Evolutionary conservation across 257 asterid species (phyloP), one percentile per base, ranked within the genome.

Genomic region (Mitragyna speciosa): DNA sequence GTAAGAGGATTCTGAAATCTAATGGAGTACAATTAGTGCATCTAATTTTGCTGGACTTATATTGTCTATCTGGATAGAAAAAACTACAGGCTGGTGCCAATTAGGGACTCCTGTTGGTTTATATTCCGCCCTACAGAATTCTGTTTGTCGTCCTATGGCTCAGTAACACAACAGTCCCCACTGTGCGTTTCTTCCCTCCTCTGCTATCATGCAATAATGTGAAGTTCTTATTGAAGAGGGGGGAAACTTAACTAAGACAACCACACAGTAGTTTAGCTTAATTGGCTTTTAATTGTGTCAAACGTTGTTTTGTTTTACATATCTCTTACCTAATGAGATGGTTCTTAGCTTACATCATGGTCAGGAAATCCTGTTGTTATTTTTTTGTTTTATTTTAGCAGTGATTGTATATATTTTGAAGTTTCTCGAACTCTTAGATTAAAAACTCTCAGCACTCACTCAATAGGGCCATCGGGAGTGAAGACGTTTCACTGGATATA

Each of bases 401-500:
- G 31, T 47, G 24, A 14, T 16, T 6, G 59, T 15, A 12, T 12
- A 12, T 12, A 52, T 17, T 17, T 52, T 12, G 4, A 11, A 24
- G 22, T 48, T 67, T 58, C 51, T 59, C 51, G 39, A 79, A 12
- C 31, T 67, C 45, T 61, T 48, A 2, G 19, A 61, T 30, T 73
- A 45, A 33, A 0, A 72, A 61, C 31, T 49, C 59, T 65, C 0
- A 63, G 8, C 92, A 91, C 66, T 36, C 39, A 36, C 39, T 73
- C 5, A 70, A 12, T 92, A 95, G 98, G 92, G 76, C 87, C 56
- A 87, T 92, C 39, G 90, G 96, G 31, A 78, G 76, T 28, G 92
- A 95, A 61, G 99, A 95, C 85, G 92, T 95, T 80, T 86, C 81
- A 1, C 73, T 95, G n/a, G 86, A 78, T 74, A 93, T 95, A 31